phyloP scores from a whole-genome alignment of 2,329 filamentous ascomycete species.

The Byssochlamys sp. region DNA sequence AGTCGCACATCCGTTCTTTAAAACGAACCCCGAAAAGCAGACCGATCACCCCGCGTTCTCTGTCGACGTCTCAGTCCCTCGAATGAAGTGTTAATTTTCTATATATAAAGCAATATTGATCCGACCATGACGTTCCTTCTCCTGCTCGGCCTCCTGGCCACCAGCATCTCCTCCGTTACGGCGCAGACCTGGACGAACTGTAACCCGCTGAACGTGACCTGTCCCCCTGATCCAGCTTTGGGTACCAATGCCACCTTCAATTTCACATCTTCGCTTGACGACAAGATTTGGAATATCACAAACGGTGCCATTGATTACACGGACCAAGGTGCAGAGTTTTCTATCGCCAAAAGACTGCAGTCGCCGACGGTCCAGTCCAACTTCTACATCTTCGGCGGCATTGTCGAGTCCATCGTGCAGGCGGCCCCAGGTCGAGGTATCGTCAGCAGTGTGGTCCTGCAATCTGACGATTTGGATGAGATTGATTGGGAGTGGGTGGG shows the following conservation, averaged over 20 bases:
- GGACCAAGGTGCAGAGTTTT: conserved; percentile 59
- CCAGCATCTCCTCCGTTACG: conserved; percentile 18
- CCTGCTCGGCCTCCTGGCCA: conserved; percentile 18
- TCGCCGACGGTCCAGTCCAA: conserved; percentile 69
- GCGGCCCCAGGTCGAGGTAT: conserved; percentile 66
- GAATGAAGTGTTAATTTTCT: not conserved
- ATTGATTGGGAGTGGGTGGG: conserved; percentile 58
- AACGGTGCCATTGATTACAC: conserved; percentile 57
- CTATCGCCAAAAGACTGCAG: conserved; percentile 59
- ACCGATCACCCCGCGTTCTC: not conserved
- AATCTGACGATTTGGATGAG: conserved; percentile 77
- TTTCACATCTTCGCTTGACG: conserved; percentile 48
- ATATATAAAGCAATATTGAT: not conserved
- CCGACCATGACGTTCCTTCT: conserved; percentile 10
- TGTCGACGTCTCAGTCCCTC: not conserved
- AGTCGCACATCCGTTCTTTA: not conserved
- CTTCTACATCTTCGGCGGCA: conserved; percentile 80
- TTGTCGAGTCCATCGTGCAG: conserved; percentile 68
- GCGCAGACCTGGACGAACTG: conserved; percentile 72
- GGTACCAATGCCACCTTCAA: conserved; percentile 51
- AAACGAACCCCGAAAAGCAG: not conserved
- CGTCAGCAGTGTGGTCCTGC: conserved; percentile 70
- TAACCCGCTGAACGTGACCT: conserved; percentile 63
- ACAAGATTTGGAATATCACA: conserved; percentile 58
- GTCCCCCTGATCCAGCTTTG: conserved; percentile 62